A percentile compares a stretch with the other conserved stretches of the same genome.
phyloP scores from a whole-genome alignment of 805 yeast genomes.

The Saccharomycopsis oosterbeekiorum region DNA sequence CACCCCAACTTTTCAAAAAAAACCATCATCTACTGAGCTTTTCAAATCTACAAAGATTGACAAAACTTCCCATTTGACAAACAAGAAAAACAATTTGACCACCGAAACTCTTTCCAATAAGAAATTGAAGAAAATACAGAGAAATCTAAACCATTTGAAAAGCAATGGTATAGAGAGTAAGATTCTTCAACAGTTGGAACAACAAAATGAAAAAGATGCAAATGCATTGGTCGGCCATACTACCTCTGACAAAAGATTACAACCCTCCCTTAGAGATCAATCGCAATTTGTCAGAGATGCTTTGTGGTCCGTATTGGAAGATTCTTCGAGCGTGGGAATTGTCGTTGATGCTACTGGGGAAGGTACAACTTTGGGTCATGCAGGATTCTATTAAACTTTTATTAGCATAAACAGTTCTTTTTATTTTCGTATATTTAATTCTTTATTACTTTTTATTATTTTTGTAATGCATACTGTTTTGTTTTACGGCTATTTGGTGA shows the following conservation, averaged over 20 bases:
- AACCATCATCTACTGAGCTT: slow-evolving; percentile 16
- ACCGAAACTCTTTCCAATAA: slow-evolving; percentile 64
- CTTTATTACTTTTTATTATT: no score
- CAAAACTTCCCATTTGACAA: slow-evolving; percentile 9
- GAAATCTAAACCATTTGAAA: slow-evolving; percentile 56
- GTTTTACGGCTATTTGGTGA: no score
- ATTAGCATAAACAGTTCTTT: no score
- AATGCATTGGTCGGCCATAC: slow-evolving; percentile 20
- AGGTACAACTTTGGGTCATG: slow-evolving; percentile 82
- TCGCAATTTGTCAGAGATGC: slow-evolving; percentile 43
- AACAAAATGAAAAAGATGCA: slow-evolving; percentile 39
- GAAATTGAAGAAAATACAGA: slow-evolving; percentile 65
- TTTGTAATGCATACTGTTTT: no score
- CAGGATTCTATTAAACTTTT: slow-evolving; percentile 35
- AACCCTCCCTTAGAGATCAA: slow-evolving; percentile 20
- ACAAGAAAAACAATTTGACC: slow-evolving; percentile 27
- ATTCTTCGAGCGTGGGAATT: slow-evolving; percentile 38
- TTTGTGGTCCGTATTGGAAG: slow-evolving; percentile 64
- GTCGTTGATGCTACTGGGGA: slow-evolving; percentile 41
- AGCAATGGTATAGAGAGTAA: slow-evolving; percentile 15
- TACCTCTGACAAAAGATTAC: slow-evolving; percentile 14
- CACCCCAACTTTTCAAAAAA: slow-evolving; percentile 11
- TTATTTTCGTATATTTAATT: no score
- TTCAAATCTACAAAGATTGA: slow-evolving; percentile 12
- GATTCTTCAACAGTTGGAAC: slow-evolving; percentile 11